Evolutionary conservation across 2,329 filamentous ascomycete genomes (phyloP).

Genomic region (Sporothrix variecibatus): DNA sequence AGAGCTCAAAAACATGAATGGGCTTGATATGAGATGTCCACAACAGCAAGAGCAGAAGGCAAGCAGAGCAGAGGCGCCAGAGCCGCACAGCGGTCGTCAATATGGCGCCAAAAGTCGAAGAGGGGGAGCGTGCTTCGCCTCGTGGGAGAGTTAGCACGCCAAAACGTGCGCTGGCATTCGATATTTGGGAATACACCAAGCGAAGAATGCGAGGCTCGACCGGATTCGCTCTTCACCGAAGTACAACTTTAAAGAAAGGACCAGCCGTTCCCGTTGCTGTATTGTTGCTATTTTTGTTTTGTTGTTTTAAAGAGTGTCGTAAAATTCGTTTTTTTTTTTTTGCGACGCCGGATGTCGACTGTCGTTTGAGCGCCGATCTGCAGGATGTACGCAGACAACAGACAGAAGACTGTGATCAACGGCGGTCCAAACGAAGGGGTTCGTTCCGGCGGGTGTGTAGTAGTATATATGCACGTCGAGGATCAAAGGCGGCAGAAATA

Average conservation of each 20-base stretch:
- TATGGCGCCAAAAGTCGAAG: background rate
- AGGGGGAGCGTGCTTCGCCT: background rate
- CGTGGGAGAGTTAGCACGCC: background rate
- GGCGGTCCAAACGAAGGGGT: background rate
- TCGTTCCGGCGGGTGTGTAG: slow-evolving; percentile 20
- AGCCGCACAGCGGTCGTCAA: slow-evolving; percentile 9
- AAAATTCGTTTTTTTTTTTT: background rate
- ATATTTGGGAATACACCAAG: background rate
- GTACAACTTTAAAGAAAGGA: background rate
- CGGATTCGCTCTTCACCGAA: background rate
- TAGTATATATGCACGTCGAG: slow-evolving; percentile 19
- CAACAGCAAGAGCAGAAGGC: background rate
- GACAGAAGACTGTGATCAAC: background rate
- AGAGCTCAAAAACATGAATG: background rate
- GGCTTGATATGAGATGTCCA: background rate
- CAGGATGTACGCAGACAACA: background rate
- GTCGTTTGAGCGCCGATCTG: slow-evolving; percentile 18
- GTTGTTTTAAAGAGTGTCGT: background rate
- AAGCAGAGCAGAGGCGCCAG: background rate
- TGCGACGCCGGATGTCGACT: slow-evolving; percentile 13
- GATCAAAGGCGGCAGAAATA: background rate
- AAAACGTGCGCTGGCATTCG: slow-evolving; percentile 12
- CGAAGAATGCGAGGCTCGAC: slow-evolving; percentile 1
- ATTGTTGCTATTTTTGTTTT: background rate
- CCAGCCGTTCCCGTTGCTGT: slow-evolving; percentile 16